Base-by-base conservation (phyloP, 1,284 basidiomycete genomes). In the Ceraceosorus guamensis region DNA sequence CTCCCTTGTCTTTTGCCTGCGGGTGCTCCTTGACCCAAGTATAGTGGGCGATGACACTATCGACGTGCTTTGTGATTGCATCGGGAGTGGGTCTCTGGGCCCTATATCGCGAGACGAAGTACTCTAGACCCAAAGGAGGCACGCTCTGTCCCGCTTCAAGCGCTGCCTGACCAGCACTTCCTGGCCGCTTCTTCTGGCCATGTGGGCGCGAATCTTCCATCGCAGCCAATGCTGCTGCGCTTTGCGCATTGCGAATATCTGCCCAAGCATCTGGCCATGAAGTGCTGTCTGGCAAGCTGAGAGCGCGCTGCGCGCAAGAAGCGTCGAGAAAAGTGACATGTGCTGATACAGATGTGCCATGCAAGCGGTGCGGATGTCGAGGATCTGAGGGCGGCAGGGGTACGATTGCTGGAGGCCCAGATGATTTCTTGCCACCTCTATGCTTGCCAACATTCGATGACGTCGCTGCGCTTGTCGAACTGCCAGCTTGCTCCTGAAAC, bases 261-360 rank as follows among this genome's bases (percentile, higher is more conserved):
- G 60, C 52, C 52, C 53, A 53, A 14, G 57, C 57, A 31, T 56
- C 56, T 37, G 48, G 48, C 55, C 55, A 60, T 6, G 32, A 10
- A 34, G 41, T 35, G 5, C 37, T 46, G 31, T 48, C 14, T 4
- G 66, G 45, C 3, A 54, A 34, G 10, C 64, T 56, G 10, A 74
- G 45, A 0, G 69, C 70, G 6, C 70, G 65, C 1, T 48, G 46
- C 13, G 68, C 48, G 6, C 65, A 63, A 7, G 56, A 57, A 0
- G 47, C 47, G 45, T 75, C 73, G 5, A 74, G 57, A 44, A 74
- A 75, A 5, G 73, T 61, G 31, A 75, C 43, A 44, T 75, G 71
- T 6, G 72, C 72, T 2, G 47, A 61, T 0, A 62, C 60, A 5
- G 53, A 50, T 2, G 73, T 68, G 3, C 57, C 14, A 4, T 73